Percentiles rank a stretch among this genome's conserved stretches.
phyloP scores from a whole-genome alignment of 2,329 filamentous ascomycete genomes.

The Claviceps fusiformis region DNA sequence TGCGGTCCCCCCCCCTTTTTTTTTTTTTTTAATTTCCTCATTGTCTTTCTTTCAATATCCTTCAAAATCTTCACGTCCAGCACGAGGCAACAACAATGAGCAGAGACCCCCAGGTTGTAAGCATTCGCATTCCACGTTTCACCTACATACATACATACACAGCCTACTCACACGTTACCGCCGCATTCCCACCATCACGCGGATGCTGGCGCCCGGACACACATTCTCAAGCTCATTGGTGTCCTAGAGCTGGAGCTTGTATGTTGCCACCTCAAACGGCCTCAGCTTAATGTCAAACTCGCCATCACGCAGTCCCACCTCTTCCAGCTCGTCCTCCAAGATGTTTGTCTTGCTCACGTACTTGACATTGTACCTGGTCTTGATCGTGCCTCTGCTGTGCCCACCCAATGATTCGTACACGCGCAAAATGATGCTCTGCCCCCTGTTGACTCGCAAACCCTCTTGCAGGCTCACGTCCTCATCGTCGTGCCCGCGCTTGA shows the following conservation, averaged over 20 bases:
- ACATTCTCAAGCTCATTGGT: slow-evolving; percentile 14
- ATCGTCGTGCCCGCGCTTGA: slow-evolving; percentile 90
- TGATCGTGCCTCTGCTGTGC: slow-evolving; percentile 56
- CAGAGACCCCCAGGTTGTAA: too few species aligned
- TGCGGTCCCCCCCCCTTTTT: too few species aligned
- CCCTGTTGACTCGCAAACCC: slow-evolving; percentile 50
- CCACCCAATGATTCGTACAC: slow-evolving; percentile 86
- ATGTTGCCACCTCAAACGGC: slow-evolving; percentile 79
- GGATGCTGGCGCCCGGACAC: slow-evolving; percentile 11
- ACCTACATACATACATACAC: too few species aligned
- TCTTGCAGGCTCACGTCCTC: slow-evolving; percentile 53
- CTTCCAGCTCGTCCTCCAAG: slow-evolving; percentile 73
- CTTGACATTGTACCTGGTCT: slow-evolving; percentile 56
- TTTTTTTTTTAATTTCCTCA: too few species aligned
- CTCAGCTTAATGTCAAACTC: slow-evolving; percentile 51
- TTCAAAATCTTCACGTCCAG: too few species aligned
- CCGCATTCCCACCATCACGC: slow-evolving; percentile 8
- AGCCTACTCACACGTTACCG: neutral
- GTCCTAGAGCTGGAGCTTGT: slow-evolving; percentile 43
- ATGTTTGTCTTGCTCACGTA: slow-evolving; percentile 73
- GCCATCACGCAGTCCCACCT: slow-evolving; percentile 37
- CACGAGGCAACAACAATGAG: too few species aligned
- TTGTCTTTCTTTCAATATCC: too few species aligned
- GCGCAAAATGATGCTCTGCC: slow-evolving; percentile 67
- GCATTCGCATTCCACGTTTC: too few species aligned